Evolutionary conservation across 129 eudicot genomes (phyloP).

Genomic region (Helichrysum umbraculigerum): DNA sequence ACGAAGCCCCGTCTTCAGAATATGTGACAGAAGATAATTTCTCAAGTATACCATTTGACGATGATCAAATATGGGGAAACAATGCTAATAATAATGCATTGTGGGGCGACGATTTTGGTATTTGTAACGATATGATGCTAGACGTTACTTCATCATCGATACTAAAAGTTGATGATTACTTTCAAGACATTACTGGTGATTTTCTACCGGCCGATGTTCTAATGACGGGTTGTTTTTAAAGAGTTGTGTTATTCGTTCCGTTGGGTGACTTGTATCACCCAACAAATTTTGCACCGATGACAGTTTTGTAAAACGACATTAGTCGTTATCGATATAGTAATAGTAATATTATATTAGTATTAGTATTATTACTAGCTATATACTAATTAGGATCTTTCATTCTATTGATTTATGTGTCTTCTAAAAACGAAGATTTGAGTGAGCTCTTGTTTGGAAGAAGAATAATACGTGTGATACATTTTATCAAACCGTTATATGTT

Average conservation of each 20-base stretch:
- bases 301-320: slow-evolving; percentile 29
- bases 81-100: neutral
- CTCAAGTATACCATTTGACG: slow-evolving; percentile 19
- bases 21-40: slow-evolving; percentile 30
- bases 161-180: slow-evolving; percentile 52
- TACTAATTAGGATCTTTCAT: slow-evolving; percentile 11
- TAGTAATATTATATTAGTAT: neutral
- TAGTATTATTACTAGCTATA: slow-evolving; percentile 18
- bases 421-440: slow-evolving; percentile 32
- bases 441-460: slow-evolving; percentile 30
- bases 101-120: slow-evolving; percentile 22
- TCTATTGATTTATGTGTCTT: slow-evolving; percentile 25
- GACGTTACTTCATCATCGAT: slow-evolving; percentile 33
- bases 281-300: slow-evolving; percentile 46
- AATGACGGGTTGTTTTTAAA: slow-evolving; percentile 32
- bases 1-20: slow-evolving; percentile 24
- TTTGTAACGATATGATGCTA: slow-evolving; percentile 34
- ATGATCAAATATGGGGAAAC: slow-evolving; percentile 26
- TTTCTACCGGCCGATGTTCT: slow-evolving; percentile 47
- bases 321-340: slow-evolving; percentile 21
- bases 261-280: slow-evolving; percentile 27
- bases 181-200: slow-evolving; percentile 51
- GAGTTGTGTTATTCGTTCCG: neutral
- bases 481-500: neutral
- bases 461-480: slow-evolving; percentile 24